Conservation (phyloP, 2,329 filamentous ascomycete genomes). For the Cladobotryum mycophilum region DNA sequence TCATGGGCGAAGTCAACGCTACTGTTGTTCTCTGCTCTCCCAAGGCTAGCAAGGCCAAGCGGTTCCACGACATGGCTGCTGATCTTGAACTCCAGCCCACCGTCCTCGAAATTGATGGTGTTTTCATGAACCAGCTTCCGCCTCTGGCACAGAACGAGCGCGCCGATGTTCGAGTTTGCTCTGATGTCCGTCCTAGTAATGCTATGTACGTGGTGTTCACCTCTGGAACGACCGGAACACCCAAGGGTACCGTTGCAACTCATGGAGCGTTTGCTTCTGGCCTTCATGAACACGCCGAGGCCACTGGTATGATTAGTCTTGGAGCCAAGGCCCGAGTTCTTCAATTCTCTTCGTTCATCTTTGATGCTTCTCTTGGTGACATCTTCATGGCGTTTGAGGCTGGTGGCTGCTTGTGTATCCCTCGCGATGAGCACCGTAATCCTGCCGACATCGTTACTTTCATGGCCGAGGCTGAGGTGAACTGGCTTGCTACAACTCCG, state of each 20-base stretch:
- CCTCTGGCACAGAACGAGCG: neutral
- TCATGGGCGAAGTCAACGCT: conserved; percentile 1
- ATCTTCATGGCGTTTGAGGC: neutral
- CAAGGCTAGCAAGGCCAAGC: neutral
- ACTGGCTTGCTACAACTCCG: no score
- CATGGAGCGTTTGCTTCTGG: neutral
- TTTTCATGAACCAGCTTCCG: neutral
- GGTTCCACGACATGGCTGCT: no score
- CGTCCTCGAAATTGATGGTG: no score
- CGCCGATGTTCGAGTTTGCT: neutral
- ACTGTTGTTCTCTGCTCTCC: neutral
- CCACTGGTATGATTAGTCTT: neutral
- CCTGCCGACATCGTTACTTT: no score
- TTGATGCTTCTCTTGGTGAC: conserved; percentile 13
- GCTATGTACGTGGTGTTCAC: conserved; percentile 11
- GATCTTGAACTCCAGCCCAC: no score
- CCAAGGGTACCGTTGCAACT: conserved; percentile 7
- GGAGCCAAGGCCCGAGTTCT: conserved; percentile 21
- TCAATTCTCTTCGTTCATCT: conserved; percentile 8
- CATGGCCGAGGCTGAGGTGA: no score
- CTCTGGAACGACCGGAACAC: conserved; percentile 10
- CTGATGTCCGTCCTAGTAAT: neutral
- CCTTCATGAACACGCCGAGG: neutral
- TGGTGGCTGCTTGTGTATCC: conserved; percentile 1
- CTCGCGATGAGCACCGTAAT: no score